Evolutionary conservation across 2,329 filamentous ascomycete genomes (phyloP).

Genomic region (Trichoderma simmonsii): DNA sequence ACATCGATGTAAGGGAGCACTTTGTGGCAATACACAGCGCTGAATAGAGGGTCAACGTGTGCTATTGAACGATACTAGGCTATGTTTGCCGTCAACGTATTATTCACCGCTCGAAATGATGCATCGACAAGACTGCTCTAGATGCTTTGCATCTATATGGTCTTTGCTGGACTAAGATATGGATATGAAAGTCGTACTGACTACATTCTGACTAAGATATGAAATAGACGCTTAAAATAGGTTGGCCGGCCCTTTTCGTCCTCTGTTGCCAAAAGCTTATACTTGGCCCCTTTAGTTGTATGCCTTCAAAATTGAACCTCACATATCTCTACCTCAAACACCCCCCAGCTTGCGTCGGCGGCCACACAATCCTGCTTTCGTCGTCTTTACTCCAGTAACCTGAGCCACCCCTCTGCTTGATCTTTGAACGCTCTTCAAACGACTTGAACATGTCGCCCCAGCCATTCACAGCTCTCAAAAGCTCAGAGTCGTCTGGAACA

Average conservation of each 20-base stretch:
- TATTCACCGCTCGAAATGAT: background rate
- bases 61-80: no score
- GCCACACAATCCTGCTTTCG: background rate
- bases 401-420: background rate
- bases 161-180: background rate
- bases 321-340: background rate
- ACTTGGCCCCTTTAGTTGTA: background rate
- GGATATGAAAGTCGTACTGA: background rate
- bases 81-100: background rate
- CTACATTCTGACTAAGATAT: background rate
- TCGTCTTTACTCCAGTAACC: background rate
- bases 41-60: background rate
- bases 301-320: background rate
- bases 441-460: background rate
- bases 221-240: background rate
- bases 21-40: no score
- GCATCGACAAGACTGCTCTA: background rate
- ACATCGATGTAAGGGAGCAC: no score
- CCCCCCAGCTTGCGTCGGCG: background rate
- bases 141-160: background rate
- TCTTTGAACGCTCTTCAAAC: background rate
- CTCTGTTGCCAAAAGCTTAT: background rate
- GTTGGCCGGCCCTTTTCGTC: no score
- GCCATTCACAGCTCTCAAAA: background rate
- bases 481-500: background rate